Base-by-base conservation (phyloP, 2,329 filamentous ascomycete species). In the Fusarium floridanum region DNA sequence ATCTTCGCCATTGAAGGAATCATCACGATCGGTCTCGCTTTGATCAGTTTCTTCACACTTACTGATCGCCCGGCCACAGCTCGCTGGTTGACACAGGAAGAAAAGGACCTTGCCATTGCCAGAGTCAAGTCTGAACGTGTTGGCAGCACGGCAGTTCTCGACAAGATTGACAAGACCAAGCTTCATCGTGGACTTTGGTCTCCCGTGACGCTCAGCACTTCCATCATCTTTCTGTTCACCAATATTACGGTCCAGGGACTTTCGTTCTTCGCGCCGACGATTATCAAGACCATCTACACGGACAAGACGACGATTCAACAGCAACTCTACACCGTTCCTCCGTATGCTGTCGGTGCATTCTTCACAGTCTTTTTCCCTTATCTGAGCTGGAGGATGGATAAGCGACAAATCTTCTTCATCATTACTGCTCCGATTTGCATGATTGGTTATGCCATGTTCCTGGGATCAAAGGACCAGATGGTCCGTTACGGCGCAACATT, bases 241-340 rank as follows among this genome's bases (percentile, higher is more conserved):
- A 92, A 91, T 81, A 90, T 94, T 79, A 94, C 92, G 0, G 92
- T 94, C 1, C 91, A 94, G 78, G 92, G 92, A 5, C 85, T 94
- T 2, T 90, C 90, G 3, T 93, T 94, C 85, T 95, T 94, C 82
- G 83, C 89, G 0, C 92, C 92, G 0, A 94, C 92, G 0, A 94
- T 95, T 71, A 91, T 94, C 48, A 82, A 83, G 50, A 92, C 89
- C 7, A 93, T 94, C 74, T 94, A 94, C 76, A 90, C 90, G 0
- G 77, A 86, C 2, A 83, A 84, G 32, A 73, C 75, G 1, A 87
- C 90, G 2, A 84, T 94, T 16, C 87, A 86, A 2, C 90, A 93
- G 78, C 93, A 94, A 81, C 88, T 94, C 1, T 89, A 89, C 72
- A 94, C 92, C 0, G 92, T 94, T 0, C 93, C 92, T 0, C 92